Percentiles rank a stretch among this genome's conserved stretches.
These are phyloP conservation scores for Talaromyces wortmannii DNA, from an alignment of 495 filamentous ascomycete genomes.

Conservation along the genomic window DNA sequence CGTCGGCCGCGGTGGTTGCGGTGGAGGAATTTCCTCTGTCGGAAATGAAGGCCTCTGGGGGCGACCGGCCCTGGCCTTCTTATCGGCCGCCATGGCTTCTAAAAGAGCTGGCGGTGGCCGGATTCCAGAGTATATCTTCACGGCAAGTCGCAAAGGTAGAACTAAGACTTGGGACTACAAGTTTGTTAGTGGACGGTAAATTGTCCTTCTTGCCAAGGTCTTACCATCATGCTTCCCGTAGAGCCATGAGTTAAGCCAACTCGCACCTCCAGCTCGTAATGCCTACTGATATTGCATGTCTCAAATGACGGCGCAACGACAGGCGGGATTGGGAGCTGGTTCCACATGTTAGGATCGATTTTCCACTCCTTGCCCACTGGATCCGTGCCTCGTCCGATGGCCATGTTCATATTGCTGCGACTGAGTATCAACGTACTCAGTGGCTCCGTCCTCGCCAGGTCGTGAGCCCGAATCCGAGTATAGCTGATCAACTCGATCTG, in stretches of 20 bases:
- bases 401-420: slow-evolving; percentile 58
- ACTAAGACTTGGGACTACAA: slow-evolving; percentile 59
- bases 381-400: slow-evolving; percentile 51
- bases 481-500: slow-evolving; percentile 75
- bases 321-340: slow-evolving; percentile 61
- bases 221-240: slow-evolving; percentile 44
- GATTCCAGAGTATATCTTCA: slow-evolving; percentile 86
- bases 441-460: slow-evolving; percentile 56
- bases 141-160: slow-evolving; percentile 69
- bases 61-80: slow-evolving; percentile 18
- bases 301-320: slow-evolving; percentile 79
- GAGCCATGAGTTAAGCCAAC: slow-evolving; percentile 63
- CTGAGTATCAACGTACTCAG: slow-evolving; percentile 64
- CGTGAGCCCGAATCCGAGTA: slow-evolving; percentile 71
- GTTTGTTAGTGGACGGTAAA: slow-evolving; percentile 11
- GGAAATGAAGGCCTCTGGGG: slow-evolving; percentile 14
- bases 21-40: slow-evolving; percentile 17
- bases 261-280: slow-evolving; percentile 75
- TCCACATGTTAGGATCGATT: slow-evolving; percentile 65
- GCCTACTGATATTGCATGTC: slow-evolving; percentile 80
- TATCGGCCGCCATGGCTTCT: slow-evolving; percentile 50
- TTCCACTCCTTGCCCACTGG: slow-evolving; percentile 56
- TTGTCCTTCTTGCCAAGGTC: slow-evolving; percentile 8
- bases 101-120: slow-evolving; percentile 71
- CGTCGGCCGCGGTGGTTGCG: slow-evolving; percentile 27